Conservation (phyloP, 2,329 filamentous ascomycete species). For the Phoma sp. region DNA sequence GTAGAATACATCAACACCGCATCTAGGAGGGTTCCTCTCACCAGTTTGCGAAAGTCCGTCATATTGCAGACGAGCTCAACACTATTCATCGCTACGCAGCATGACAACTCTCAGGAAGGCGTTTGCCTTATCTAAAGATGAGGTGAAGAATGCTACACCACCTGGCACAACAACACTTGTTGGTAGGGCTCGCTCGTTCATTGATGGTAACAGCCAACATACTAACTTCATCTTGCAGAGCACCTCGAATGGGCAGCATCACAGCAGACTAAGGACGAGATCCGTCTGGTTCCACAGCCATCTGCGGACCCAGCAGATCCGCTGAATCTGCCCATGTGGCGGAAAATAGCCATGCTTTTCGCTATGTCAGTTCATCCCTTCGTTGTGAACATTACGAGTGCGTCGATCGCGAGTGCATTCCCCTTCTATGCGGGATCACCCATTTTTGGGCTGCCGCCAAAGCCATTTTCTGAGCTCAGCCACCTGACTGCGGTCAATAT, state of each 20-base stretch:
- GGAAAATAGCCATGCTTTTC: slow-evolving; percentile 46
- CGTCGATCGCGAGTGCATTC: slow-evolving; percentile 47
- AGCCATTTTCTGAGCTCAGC: slow-evolving; percentile 41
- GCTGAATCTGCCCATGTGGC: slow-evolving; percentile 49
- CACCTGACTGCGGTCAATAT: slow-evolving; percentile 51
- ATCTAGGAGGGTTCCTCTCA: not conserved
- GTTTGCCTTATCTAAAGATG: slow-evolving; percentile 50
- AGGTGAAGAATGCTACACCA: slow-evolving; percentile 49
- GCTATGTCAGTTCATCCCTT: slow-evolving; percentile 51
- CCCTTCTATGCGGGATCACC: slow-evolving; percentile 45
- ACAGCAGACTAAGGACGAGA: slow-evolving; percentile 44
- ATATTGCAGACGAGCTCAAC: not conserved
- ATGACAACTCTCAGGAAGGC: slow-evolving; percentile 48
- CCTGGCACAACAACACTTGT: slow-evolving; percentile 51
- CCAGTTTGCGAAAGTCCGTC: not conserved
- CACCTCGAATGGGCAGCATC: slow-evolving; percentile 41
- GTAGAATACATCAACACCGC: not conserved
- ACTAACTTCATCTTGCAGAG: no score
- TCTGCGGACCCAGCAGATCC: slow-evolving; percentile 51
- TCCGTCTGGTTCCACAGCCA: slow-evolving; percentile 50
- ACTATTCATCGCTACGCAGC: not conserved
- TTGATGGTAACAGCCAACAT: not conserved
- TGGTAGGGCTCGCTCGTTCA: slow-evolving; percentile 34
- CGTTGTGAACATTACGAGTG: slow-evolving; percentile 47
- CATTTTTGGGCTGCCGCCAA: slow-evolving; percentile 40